A percentile compares a stretch with the other conserved stretches of the same genome.
These are phyloP conservation scores for Aspergillus carlsbadensis DNA, from an alignment of 495 filamentous ascomycete genomes.

Conservation along the genomic window DNA sequence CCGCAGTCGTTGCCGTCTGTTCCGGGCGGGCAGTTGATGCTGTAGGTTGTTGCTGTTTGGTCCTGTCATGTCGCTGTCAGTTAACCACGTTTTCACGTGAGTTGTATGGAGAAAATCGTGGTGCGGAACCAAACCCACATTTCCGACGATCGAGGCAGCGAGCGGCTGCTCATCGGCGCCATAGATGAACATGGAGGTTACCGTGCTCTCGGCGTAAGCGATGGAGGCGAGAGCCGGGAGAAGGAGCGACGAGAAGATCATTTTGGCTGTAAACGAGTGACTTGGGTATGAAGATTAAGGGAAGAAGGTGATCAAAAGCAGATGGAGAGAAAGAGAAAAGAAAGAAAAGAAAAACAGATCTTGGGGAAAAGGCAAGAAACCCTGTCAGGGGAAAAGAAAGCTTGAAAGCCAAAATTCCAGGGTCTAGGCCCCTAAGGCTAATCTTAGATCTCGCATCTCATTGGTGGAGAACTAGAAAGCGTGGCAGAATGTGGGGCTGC, in stretches of 20 bases:
- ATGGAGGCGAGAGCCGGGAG: conserved; percentile 25
- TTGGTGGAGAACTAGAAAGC: too few relatives aligned
- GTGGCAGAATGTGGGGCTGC: too few relatives aligned
- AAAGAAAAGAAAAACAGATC: not conserved
- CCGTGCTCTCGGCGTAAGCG: conserved; percentile 27
- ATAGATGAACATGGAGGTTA: conserved; percentile 37
- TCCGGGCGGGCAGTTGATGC: conserved; percentile 38
- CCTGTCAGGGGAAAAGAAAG: not conserved
- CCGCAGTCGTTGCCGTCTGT: conserved; percentile 32
- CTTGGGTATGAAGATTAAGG: too few relatives aligned
- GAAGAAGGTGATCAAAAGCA: too few relatives aligned
- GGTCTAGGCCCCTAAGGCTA: not conserved
- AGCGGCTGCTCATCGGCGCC: conserved; percentile 33
- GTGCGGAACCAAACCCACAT: too few relatives aligned
- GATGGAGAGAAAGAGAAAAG: not conserved
- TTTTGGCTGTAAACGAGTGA: not conserved
- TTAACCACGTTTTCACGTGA: too few relatives aligned
- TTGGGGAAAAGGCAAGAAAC: too few relatives aligned
- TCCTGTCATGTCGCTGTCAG: too few relatives aligned
- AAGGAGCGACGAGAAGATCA: conserved; percentile 2
- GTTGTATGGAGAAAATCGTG: too few relatives aligned
- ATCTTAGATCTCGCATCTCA: too few relatives aligned
- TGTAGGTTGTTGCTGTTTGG: conserved; percentile 39
- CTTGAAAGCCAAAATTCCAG: not conserved
- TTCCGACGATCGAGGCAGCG: conserved; percentile 39